Percentiles rank a stretch among this genome's conserved stretches.
Conservation (phyloP, 441 rosid genomes). For the Adansonia gregorii region DNA sequence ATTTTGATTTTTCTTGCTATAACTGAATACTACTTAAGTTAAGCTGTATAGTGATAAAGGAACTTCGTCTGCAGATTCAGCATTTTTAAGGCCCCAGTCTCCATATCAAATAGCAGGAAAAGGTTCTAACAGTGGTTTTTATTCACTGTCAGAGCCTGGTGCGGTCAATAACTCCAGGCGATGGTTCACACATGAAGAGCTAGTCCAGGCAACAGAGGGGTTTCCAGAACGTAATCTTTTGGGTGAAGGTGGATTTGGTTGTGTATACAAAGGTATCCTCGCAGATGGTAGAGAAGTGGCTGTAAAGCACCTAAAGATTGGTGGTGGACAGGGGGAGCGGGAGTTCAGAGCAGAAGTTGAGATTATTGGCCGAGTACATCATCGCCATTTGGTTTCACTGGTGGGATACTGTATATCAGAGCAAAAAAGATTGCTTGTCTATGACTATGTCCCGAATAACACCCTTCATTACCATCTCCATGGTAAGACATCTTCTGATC, state of each 20-base stretch:
- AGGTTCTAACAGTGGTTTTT: conserved; percentile 48
- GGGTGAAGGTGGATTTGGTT: conserved; percentile 97
- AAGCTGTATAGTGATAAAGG: not conserved
- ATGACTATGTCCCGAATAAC: conserved; percentile 79
- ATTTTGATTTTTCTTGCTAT: not conserved
- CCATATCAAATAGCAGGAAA: conserved; percentile 41
- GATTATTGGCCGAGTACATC: conserved; percentile 87
- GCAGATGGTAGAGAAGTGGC: conserved; percentile 78
- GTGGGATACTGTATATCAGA: conserved; percentile 91
- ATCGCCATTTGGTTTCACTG: conserved; percentile 91
- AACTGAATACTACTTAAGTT: not conserved
- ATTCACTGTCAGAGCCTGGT: conserved; percentile 55
- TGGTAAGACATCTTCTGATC: conserved; percentile 49
- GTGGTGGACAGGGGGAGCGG: conserved; percentile 89
- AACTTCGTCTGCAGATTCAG: conserved; percentile 42
- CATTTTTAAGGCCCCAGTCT: conserved; percentile 47
- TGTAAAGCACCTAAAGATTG: conserved; percentile 85
- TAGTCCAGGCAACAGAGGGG: conserved; percentile 67
- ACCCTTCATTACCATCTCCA: conserved; percentile 92
- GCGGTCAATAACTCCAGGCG: conserved; percentile 62
- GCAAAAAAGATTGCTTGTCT: conserved; percentile 78
- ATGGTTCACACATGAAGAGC: conserved; percentile 80
- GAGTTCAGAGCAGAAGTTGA: conserved; percentile 96
- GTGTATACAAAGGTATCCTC: conserved; percentile 84
- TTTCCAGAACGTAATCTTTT: conserved; percentile 70